Percentiles rank a stretch among this genome's conserved stretches.
These are phyloP conservation scores for Pseudopithomyces chartarum DNA, from an alignment of 2,329 filamentous ascomycete genomes.

Conservation along the genomic window DNA sequence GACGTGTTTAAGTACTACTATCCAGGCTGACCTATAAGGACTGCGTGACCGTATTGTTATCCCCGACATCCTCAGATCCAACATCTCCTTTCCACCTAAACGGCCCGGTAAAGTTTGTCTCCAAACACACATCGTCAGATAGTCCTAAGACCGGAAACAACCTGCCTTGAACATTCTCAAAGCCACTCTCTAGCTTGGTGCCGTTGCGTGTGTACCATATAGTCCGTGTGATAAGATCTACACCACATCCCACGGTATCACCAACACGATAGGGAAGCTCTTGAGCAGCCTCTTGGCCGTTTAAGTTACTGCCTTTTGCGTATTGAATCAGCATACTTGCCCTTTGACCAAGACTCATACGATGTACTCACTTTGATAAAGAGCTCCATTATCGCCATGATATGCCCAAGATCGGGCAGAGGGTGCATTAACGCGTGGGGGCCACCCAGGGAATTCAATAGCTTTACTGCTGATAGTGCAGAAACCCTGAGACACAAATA, in stretches of 20 bases:
- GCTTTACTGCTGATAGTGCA: conserved; percentile 6
- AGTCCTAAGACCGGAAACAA: conserved; percentile 4
- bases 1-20: too few relatives aligned
- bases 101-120: conserved; percentile 9
- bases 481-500: background rate
- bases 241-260: conserved; percentile 7
- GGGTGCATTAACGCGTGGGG: background rate
- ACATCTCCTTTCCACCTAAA: conserved; percentile 1
- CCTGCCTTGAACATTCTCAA: conserved; percentile 1
- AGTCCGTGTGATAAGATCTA: background rate
- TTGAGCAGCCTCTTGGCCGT: background rate
- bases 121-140: background rate
- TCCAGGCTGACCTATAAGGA: too few relatives aligned
- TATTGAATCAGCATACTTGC: background rate
- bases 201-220: conserved; percentile 5
- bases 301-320: background rate
- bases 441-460: conserved; percentile 8
- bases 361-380: background rate
- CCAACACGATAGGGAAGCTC: background rate
- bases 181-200: background rate
- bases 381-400: conserved; percentile 7
- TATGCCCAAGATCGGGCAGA: conserved; percentile 9
- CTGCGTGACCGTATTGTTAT: too few relatives aligned
- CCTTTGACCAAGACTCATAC: background rate
- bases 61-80: background rate